phyloP scores from a whole-genome alignment of 345 rosid species.

The Salix purpurea region DNA sequence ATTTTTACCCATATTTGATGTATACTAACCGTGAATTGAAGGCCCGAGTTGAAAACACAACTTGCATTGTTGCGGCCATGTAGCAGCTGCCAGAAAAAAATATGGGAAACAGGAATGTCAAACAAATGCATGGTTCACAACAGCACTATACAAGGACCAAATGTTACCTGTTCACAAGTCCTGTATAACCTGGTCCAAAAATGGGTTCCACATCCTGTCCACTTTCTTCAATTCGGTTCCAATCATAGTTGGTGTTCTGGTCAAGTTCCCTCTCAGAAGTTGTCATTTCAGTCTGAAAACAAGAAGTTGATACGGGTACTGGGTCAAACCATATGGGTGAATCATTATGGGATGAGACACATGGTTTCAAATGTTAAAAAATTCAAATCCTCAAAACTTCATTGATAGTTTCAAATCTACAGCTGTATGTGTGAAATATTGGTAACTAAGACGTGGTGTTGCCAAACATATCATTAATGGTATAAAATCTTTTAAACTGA shows the following conservation, averaged over 20 bases:
- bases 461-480: not conserved
- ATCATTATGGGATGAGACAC: not conserved
- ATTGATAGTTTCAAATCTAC: not conserved
- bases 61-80: conserved; percentile 99
- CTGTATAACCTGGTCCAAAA: conserved; percentile 93
- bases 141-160: conserved; percentile 7
- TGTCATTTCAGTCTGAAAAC: conserved; percentile 91
- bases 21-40: conserved; percentile 61
- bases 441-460: too few relatives aligned
- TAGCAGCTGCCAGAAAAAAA: conserved; percentile 71
- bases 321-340: not conserved
- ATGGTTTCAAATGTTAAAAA: not conserved
- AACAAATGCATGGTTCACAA: conserved; percentile 3
- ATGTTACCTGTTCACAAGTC: conserved; percentile 83
- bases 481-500: not conserved
- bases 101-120: conserved; percentile 13
- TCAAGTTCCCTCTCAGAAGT: conserved; percentile 99
- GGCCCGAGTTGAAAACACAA: conserved; percentile 66
- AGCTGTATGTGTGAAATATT: not conserved
- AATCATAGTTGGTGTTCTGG: conserved; percentile 93
- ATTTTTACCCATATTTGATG: conserved; percentile 3
- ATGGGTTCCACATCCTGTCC: conserved; percentile 80
- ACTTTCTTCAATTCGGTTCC: conserved; percentile 99
- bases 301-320: not conserved
- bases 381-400: not conserved